These are phyloP conservation scores for Geotrichum citri-aurantii DNA, from an alignment of 1,139 yeast genomes.

Conservation along the genomic window DNA sequence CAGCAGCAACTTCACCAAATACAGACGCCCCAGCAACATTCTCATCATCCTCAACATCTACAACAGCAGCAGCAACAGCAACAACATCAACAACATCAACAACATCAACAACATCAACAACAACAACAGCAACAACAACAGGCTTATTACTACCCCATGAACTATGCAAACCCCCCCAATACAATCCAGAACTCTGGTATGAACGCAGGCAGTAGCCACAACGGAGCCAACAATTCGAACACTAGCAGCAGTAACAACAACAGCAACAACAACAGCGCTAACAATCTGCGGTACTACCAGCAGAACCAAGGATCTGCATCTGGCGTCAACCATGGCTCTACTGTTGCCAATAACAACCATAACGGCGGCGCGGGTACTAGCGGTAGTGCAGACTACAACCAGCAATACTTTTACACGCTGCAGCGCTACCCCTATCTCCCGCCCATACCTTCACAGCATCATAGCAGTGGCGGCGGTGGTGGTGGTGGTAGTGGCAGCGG, in stretches of 20 bases:
- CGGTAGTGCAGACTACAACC: not conserved
- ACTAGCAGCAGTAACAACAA: not conserved
- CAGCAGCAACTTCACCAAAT: not conserved
- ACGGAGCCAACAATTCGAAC: not conserved
- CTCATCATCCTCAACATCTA: not conserved
- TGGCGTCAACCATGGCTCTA: not conserved
- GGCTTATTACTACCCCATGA: not conserved
- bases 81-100: conserved; percentile 3
- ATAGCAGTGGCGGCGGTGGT: not conserved
- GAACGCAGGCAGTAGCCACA: not conserved
- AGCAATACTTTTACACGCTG: not conserved
- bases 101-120: not conserved
- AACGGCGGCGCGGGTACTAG: not conserved
- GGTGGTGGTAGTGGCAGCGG: not conserved
- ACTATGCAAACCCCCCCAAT: not conserved
- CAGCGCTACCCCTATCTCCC: not conserved
- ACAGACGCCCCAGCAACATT: not conserved
- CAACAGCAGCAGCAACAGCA: conserved; percentile 4
- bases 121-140: not conserved
- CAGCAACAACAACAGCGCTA: not conserved
- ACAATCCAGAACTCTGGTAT: not conserved
- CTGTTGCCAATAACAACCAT: not conserved
- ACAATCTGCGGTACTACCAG: conserved; percentile 2
- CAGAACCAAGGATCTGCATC: conserved; percentile 1
- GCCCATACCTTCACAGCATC: not conserved